Evolutionary conservation across 352 stramenopile species (phyloP).

Genomic region (Stramenopiles sp.): DNA sequence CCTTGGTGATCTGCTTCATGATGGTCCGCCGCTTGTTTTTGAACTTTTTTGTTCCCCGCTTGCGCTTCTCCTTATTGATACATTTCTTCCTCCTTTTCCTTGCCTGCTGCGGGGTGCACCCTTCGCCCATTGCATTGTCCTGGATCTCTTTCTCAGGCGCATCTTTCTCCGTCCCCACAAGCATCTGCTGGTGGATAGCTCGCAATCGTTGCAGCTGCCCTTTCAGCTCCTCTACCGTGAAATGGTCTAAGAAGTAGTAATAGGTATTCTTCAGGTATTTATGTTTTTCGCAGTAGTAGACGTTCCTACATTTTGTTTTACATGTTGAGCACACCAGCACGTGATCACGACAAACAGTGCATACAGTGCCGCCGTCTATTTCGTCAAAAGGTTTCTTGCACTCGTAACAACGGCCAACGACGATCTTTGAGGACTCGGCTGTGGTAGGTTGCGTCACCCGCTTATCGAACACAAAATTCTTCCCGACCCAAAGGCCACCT

Average conservation of each 20-base stretch:
- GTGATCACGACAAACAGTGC: constrained; percentile 49
- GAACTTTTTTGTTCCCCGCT: background rate
- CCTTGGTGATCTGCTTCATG: background rate
- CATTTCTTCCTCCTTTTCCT: background rate
- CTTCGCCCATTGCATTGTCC: background rate
- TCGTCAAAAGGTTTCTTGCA: constrained; percentile 40
- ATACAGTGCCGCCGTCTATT: constrained; percentile 37
- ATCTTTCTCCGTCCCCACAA: background rate
- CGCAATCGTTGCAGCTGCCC: background rate
- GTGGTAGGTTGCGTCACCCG: constrained; percentile 24
- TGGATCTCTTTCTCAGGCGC: background rate
- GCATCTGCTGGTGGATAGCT: background rate
- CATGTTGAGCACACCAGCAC: constrained; percentile 45
- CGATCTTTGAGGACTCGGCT: constrained; percentile 30
- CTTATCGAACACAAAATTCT: constrained; percentile 51
- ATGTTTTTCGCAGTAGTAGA: constrained; percentile 8
- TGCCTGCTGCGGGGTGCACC: background rate
- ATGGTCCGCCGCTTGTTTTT: background rate
- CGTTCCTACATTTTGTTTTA: background rate
- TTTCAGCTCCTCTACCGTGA: background rate
- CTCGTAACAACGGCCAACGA: constrained; percentile 40
- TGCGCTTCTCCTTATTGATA: constrained; percentile 8
- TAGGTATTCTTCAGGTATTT: background rate
- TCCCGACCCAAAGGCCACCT: constrained; percentile 34
- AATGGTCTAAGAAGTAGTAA: constrained; percentile 1